Conservation (phyloP, 495 filamentous ascomycete genomes). For the Geoglossum glabrum region DNA sequence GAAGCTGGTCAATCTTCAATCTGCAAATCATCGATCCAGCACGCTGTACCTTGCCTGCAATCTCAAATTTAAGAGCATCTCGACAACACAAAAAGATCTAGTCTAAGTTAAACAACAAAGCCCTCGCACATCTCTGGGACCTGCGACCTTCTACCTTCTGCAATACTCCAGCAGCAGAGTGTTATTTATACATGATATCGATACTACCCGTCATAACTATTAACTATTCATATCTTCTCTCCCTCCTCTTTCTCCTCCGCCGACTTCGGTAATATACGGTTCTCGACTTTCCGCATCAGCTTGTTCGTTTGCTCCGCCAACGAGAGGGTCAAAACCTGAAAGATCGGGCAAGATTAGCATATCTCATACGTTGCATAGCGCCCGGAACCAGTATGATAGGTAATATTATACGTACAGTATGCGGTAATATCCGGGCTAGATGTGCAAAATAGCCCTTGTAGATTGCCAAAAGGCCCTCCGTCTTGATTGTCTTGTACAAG, state of each 20-base stretch:
- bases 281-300: constrained; percentile 58
- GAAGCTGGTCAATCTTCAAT: neutral
- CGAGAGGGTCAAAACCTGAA: constrained; percentile 65
- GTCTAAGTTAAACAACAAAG: neutral
- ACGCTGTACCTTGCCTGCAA: too few species aligned
- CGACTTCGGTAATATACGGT: constrained; percentile 34
- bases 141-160: neutral
- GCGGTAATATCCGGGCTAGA: constrained; percentile 79
- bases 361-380: neutral
- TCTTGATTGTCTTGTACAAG: constrained; percentile 70
- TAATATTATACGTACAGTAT: constrained; percentile 39
- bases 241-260: constrained; percentile 3
- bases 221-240: neutral
- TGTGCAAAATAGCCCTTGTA: constrained; percentile 98
- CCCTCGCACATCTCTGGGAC: neutral
- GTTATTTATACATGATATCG: neutral
- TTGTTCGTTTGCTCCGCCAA: constrained; percentile 97
- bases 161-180: neutral
- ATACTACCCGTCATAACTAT: neutral
- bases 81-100: neutral
- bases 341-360: neutral
- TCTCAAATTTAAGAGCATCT: neutral
- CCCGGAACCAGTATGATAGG: neutral
- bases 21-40: neutral
- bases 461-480: constrained; percentile 79